Percentiles rank a stretch among this genome's conserved stretches.
These are phyloP conservation scores for Gossypium anomalum DNA, from an alignment of 345 rosid genomes.

Conservation along the genomic window DNA sequence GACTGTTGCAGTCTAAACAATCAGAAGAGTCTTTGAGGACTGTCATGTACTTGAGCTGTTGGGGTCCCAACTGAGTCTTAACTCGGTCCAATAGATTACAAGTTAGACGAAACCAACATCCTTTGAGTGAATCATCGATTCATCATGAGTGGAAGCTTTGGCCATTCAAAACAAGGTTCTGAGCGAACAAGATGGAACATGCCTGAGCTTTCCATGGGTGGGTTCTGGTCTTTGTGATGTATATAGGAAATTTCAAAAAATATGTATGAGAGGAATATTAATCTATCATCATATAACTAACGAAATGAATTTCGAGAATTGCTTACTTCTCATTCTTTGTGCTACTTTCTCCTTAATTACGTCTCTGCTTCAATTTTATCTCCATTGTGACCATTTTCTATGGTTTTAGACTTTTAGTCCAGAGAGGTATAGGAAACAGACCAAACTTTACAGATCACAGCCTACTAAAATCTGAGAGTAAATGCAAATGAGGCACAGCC, in stretches of 20 bases:
- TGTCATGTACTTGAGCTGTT: constrained; percentile 52
- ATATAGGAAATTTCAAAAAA: background rate
- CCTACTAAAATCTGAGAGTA: too few species aligned
- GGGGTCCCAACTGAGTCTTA: constrained; percentile 37
- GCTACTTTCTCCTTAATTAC: too few species aligned
- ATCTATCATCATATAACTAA: background rate
- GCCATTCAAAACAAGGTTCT: background rate
- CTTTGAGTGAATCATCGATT: background rate
- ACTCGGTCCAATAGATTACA: background rate
- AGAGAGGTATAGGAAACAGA: too few species aligned
- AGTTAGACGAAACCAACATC: background rate
- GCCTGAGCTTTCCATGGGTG: background rate
- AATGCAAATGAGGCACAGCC: too few species aligned
- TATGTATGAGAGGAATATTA: background rate
- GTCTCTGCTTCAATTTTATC: too few species aligned
- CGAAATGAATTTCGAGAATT: background rate
- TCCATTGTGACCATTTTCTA: too few species aligned
- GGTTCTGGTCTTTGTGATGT: background rate
- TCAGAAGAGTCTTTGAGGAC: constrained; percentile 40
- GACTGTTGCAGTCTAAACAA: constrained; percentile 6
- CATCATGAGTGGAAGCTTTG: background rate
- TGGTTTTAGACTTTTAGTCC: too few species aligned
- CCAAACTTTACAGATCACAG: too few species aligned
- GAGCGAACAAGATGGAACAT: background rate
- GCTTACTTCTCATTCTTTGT: background rate